phyloP scores from a whole-genome alignment of 768 basidiomycete genomes.

The Pleurotus platypus region DNA sequence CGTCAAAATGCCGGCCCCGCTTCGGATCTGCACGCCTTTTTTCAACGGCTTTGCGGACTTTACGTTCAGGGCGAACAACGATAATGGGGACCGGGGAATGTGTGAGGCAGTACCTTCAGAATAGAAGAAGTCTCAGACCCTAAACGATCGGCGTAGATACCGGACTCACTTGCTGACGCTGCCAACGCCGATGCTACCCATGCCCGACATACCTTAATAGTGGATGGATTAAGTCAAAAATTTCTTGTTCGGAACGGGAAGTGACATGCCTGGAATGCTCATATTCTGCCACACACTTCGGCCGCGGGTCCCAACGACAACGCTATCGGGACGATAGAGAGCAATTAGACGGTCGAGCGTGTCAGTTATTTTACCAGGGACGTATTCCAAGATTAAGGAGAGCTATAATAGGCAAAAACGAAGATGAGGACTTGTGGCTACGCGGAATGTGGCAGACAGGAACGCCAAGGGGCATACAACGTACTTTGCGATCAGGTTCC shows the following conservation, averaged over 20 bases:
- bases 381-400: constrained; percentile 89
- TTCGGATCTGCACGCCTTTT: constrained; percentile 89
- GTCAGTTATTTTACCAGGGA: constrained; percentile 86
- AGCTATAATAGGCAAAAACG: constrained; percentile 39
- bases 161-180: constrained; percentile 43
- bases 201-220: constrained; percentile 22
- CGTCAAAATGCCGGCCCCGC: constrained; percentile 76
- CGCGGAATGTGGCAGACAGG: background rate
- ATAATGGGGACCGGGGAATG: constrained; percentile 96
- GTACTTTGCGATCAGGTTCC: constrained; percentile 73
- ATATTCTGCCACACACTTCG: constrained; percentile 40
- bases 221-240: background rate
- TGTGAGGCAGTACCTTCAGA: constrained; percentile 70
- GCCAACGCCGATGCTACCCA: constrained; percentile 37
- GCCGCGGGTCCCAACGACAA: constrained; percentile 91
- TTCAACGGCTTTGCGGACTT: constrained; percentile 79
- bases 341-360: constrained; percentile 92
- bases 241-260: constrained; percentile 9
- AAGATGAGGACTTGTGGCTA: too few species aligned
- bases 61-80: constrained; percentile 87
- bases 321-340: constrained; percentile 85
- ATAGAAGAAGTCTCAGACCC: background rate
- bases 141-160: background rate
- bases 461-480: constrained; percentile 10
- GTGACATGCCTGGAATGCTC: constrained; percentile 19